Evolutionary conservation across 768 basidiomycete genomes (phyloP).

Genomic region (Lentinula lateritia): DNA sequence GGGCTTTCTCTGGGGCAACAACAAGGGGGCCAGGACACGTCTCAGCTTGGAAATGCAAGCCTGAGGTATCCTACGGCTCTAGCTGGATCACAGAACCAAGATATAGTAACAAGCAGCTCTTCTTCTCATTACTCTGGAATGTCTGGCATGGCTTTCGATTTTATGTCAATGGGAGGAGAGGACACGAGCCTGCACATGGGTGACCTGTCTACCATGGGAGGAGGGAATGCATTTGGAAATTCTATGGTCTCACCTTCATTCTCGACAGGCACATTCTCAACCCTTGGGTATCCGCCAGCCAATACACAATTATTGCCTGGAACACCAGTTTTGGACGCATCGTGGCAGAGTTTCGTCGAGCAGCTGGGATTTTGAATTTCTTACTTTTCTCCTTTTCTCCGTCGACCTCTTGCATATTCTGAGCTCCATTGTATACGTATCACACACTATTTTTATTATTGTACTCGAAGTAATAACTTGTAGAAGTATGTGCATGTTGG

Average conservation of each 20-base stretch:
- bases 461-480: no score
- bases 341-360: conserved; percentile 66
- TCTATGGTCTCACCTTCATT: neutral
- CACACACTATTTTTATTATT: neutral
- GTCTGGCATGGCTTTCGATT: neutral
- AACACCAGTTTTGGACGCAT: conserved; percentile 46
- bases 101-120: neutral
- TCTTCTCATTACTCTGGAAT: neutral
- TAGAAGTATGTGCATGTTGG: no score
- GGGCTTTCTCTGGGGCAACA: neutral
- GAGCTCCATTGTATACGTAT: neutral
- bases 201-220: neutral
- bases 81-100: no score
- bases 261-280: conserved; percentile 1
- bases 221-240: neutral
- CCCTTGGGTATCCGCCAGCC: neutral
- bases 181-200: neutral
- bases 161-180: neutral
- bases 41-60: neutral
- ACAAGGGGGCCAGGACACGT: neutral
- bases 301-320: neutral
- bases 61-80: neutral
- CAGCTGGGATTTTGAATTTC: conserved; percentile 49
- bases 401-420: neutral
- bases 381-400: neutral